These are phyloP conservation scores for Paulownia fortunei DNA, from an alignment of 257 asterid genomes.

Conservation along the genomic window DNA sequence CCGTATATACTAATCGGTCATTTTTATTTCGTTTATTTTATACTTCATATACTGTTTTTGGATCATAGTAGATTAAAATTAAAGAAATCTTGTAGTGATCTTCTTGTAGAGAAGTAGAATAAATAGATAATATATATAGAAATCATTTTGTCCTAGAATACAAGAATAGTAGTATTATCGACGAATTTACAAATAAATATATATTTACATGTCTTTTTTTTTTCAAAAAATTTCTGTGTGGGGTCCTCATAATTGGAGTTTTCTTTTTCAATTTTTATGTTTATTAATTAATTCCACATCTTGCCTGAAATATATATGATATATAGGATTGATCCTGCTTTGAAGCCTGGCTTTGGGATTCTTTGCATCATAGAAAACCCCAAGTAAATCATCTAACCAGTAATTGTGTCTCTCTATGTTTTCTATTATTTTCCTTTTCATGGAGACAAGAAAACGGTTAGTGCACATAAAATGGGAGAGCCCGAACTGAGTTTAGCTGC, in stretches of 20 bases:
- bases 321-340: neutral
- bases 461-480: neutral
- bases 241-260: neutral
- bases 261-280: neutral
- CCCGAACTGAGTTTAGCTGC: no score
- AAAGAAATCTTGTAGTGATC: slow-evolving; percentile 36
- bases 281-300: neutral
- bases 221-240: no score
- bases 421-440: no score
- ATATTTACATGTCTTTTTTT: no score
- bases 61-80: slow-evolving; percentile 27
- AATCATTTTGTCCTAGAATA: slow-evolving; percentile 12
- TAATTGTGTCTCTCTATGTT: no score
- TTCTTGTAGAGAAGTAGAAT: slow-evolving; percentile 22
- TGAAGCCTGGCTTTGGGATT: neutral
- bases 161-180: neutral
- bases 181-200: no score
- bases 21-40: slow-evolving; percentile 31
- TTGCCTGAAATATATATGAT: neutral
- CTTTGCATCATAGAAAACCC: slow-evolving; percentile 25
- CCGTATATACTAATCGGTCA: slow-evolving; percentile 42
- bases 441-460: neutral
- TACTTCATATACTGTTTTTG: slow-evolving; percentile 14
- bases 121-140: slow-evolving; percentile 19
- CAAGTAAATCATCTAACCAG: neutral